Evolutionary conservation across 257 asterid species (phyloP).

Genomic region (Scutellaria minor): DNA sequence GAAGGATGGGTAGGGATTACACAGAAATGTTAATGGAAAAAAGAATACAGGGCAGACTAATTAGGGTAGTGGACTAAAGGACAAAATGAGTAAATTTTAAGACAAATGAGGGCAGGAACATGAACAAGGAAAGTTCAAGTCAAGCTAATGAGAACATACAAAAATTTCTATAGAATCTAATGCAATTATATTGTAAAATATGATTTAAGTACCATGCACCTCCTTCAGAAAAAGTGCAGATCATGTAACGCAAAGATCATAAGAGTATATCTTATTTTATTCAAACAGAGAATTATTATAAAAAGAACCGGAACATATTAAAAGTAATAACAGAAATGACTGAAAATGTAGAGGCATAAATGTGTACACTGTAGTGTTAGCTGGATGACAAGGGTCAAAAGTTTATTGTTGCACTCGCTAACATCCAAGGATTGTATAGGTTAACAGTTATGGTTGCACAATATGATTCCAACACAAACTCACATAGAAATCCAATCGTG

Average conservation of each 20-base stretch:
- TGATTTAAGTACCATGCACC: neutral
- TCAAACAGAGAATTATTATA: neutral
- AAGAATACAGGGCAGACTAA: neutral
- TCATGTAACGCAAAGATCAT: neutral
- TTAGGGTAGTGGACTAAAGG: constrained; percentile 22
- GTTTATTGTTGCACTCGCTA: constrained; percentile 9
- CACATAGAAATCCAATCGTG: constrained; percentile 92
- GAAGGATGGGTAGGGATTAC: neutral
- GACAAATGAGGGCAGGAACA: neutral
- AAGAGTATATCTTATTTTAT: neutral
- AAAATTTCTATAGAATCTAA: neutral
- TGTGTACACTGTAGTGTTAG: constrained; percentile 6
- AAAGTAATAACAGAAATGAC: neutral
- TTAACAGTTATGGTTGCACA: neutral
- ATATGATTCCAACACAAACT: constrained; percentile 41
- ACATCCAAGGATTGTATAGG: constrained; percentile 1
- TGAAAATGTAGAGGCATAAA: constrained; percentile 1
- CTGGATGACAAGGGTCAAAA: neutral
- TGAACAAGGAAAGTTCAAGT: neutral
- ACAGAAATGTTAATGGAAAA: neutral
- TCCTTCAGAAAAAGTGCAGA: constrained; percentile 21
- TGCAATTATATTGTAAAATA: neutral
- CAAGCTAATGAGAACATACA: no score
- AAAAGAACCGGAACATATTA: neutral
- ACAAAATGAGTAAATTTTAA: neutral